Percentiles rank a stretch among this genome's conserved stretches.
phyloP scores from a whole-genome alignment of 805 yeast genomes.

The Metschnikowia peoriensis region DNA sequence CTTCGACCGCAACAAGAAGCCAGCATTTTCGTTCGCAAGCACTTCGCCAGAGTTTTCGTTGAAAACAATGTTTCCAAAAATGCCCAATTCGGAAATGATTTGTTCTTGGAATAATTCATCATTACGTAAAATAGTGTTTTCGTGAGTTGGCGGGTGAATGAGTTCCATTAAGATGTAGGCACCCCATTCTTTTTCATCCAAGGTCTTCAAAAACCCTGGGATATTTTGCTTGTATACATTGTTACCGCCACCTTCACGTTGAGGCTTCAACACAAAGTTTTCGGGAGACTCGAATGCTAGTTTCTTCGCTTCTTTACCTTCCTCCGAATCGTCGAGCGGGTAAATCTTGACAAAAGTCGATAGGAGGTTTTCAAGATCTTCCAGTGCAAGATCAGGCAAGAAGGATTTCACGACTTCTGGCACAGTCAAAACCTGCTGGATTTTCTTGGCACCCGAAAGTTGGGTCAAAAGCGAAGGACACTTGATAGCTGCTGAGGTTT shows the following conservation, averaged over 20 bases:
- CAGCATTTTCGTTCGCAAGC: constrained; percentile 65
- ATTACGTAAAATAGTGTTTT: constrained; percentile 70
- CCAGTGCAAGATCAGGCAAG: constrained; percentile 30
- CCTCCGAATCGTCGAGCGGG: constrained; percentile 73
- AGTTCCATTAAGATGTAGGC: constrained; percentile 94
- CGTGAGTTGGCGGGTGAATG: constrained; percentile 69
- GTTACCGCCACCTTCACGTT: constrained; percentile 98
- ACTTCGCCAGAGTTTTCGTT: constrained; percentile 60
- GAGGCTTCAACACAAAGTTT: constrained; percentile 87
- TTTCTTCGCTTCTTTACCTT: constrained; percentile 60
- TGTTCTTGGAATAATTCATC: constrained; percentile 64
- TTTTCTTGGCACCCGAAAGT: constrained; percentile 87
- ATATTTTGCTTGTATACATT: constrained; percentile 86
- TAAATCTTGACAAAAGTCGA: constrained; percentile 82
- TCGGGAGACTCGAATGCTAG: constrained; percentile 69
- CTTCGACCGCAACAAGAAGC: constrained; percentile 79
- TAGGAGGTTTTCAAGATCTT: constrained; percentile 34
- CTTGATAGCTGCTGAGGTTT: constrained; percentile 76
- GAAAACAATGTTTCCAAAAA: constrained; percentile 81
- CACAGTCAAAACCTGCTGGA: constrained; percentile 83
- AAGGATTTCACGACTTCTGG: constrained; percentile 47
- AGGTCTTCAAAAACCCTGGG: constrained; percentile 60
- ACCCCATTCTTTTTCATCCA: constrained; percentile 75
- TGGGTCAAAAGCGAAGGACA: constrained; percentile 91
- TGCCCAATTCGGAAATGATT: constrained; percentile 86